Evolutionary conservation across 208 protist genomes (phyloP), one percentile per base, ranked within the genome.

Genomic region (Acanthamoeba sp.): DNA sequence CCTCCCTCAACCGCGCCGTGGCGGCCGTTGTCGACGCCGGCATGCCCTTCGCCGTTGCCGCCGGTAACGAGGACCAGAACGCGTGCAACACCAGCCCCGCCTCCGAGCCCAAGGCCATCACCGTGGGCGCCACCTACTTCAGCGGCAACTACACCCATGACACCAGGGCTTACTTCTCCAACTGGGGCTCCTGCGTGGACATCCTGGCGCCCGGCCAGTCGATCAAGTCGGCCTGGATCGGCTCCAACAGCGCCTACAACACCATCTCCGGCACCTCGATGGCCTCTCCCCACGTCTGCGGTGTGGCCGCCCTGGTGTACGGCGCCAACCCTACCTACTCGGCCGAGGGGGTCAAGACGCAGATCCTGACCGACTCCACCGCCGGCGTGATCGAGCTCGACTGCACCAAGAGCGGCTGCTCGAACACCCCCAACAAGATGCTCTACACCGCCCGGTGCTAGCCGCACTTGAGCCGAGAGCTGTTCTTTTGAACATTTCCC

Each of bases 231-330:
- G 69, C 90, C 42, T 93, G 90, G 90, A 93, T 93, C 69, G 90
- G 85, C 85, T 40, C 50, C 84, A 62, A 62, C 52, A 45, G 24
- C 52, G 55, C 84, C 24, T 91, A 71, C 84, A 91, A 73, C 84
- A 73, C 84, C 52, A 91, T 91, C 69, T 36, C 55, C 52, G 94
- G 94, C 64, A 95, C 94, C 16, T 69, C 38, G 52, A 95, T 95
- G 94, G 94, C 94, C 66, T 91, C 85, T 24, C 94, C 94, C 40
- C 94, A 95, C 88, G 94, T 95, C 16, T 29, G 32, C 57, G 94
- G 94, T 34, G 94, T 94, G 32, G 57, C 69, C 0, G 94, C 94
- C 62, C 36, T 95, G 14, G 14, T 95, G 38, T 48, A 10, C 45
- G 48, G 59, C 27, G 64, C 76, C 76, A 76, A 94, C 92, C 92